Evolutionary conservation across 208 protist species (phyloP).

Genomic region (Balamuthia mandrillaris): DNA sequence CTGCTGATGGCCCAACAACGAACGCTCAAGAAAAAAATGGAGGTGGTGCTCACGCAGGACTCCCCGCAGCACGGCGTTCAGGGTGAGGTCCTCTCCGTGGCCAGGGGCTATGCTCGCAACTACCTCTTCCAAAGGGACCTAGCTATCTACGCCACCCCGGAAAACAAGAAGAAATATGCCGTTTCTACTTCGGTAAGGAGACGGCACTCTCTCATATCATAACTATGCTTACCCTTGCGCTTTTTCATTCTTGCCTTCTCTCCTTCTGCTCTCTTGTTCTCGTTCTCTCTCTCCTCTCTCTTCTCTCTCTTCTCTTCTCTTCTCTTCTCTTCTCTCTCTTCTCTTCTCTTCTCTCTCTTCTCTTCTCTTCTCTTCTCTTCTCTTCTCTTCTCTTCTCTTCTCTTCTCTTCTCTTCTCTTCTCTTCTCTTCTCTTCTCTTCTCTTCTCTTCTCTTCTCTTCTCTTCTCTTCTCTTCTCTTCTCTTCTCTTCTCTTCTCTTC

Average conservation of each 20-base stretch:
- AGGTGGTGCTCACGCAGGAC: constrained; percentile 7
- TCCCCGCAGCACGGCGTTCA: background rate
- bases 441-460: no score
- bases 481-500: no score
- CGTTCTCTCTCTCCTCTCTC: no score
- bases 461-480: no score
- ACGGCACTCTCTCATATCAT: no score
- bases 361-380: background rate
- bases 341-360: no score
- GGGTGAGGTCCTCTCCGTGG: constrained; percentile 1
- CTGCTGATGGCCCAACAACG: no score
- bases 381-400: background rate
- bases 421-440: background rate
- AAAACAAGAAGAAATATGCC: constrained; percentile 1
- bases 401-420: background rate
- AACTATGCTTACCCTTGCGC: no score
- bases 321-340: no score
- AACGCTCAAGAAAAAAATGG: constrained; percentile 25
- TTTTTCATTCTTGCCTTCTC: no score
- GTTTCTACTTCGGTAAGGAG: background rate
- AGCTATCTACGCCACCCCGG: background rate
- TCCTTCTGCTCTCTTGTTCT: no score
- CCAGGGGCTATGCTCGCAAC: constrained; percentile 9
- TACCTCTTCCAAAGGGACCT: background rate
- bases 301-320: no score